A percentile compares a stretch with the other conserved stretches of the same genome.
phyloP scores from a whole-genome alignment of 1,284 basidiomycete genomes.

The Leccinum fuscescens region DNA sequence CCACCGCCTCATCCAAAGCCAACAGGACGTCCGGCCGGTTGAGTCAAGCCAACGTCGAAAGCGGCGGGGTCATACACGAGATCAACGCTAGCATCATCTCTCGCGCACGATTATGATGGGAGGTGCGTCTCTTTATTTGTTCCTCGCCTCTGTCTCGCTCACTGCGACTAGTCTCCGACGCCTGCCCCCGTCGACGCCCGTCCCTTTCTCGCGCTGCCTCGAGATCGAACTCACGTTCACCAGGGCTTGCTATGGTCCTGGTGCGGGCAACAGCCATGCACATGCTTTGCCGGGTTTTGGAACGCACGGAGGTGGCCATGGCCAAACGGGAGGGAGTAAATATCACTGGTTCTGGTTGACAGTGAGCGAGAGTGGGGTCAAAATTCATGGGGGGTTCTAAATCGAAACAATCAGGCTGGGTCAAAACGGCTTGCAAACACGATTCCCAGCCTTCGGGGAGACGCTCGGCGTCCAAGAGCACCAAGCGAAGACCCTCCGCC shows the following conservation, averaged over 20 bases:
- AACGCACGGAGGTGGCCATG: conserved; percentile 15
- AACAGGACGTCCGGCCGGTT: not conserved
- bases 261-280: conserved; percentile 13
- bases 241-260: conserved; percentile 13
- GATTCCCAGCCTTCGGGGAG: conserved; percentile 71
- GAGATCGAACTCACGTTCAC: conserved; percentile 19
- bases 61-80: conserved; percentile 13
- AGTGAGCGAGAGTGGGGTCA: conserved; percentile 11
- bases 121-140: conserved; percentile 38
- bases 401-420: conserved; percentile 1
- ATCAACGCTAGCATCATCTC: conserved; percentile 17
- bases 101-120: conserved; percentile 43
- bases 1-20: not conserved
- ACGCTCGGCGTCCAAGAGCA: conserved; percentile 60
- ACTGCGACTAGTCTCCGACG: conserved; percentile 16
- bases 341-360: conserved; percentile 31
- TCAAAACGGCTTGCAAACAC: conserved; percentile 51
- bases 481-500: conserved; percentile 59
- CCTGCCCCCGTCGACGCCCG: conserved; percentile 11
- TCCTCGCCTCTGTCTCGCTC: not conserved
- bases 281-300: conserved; percentile 21
- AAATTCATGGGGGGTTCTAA: conserved; percentile 1
- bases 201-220: conserved; percentile 8
- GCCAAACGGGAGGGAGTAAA: conserved; percentile 19
- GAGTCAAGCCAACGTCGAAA: not conserved